Conservation (phyloP, 2,329 filamentous ascomycete genomes). For the Fonsecaea erecta region DNA sequence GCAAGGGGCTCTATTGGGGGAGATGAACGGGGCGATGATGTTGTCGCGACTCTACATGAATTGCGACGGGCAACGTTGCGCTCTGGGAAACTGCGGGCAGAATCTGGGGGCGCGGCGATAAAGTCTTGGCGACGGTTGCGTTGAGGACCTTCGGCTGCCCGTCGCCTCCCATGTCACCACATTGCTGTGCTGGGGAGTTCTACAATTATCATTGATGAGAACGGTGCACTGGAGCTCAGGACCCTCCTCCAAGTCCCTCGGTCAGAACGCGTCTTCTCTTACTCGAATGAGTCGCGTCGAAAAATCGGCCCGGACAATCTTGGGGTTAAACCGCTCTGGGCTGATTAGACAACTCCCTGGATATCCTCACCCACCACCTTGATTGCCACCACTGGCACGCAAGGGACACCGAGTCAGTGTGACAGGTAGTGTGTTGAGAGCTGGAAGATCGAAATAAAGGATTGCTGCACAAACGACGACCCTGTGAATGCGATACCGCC, state of each 20-base stretch:
- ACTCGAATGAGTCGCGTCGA: conserved; percentile 14
- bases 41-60: background rate
- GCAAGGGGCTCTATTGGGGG: background rate
- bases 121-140: background rate
- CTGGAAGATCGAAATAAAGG: background rate
- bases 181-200: background rate
- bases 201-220: background rate
- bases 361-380: conserved; percentile 4
- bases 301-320: conserved; percentile 4
- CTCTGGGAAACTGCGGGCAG: background rate
- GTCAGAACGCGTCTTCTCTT: conserved; percentile 6
- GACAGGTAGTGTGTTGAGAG: background rate
- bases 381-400: background rate
- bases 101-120: background rate
- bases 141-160: background rate
- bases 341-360: conserved; percentile 7
- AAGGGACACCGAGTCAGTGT: background rate
- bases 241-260: background rate
- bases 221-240: background rate
- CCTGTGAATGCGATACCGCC: background rate
- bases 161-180: background rate
- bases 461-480: background rate
- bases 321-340: conserved; percentile 19
- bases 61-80: background rate
- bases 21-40: background rate